These are phyloP conservation scores for Paxillus rubicundulus DNA, from an alignment of 768 basidiomycete species.

Conservation along the genomic window DNA sequence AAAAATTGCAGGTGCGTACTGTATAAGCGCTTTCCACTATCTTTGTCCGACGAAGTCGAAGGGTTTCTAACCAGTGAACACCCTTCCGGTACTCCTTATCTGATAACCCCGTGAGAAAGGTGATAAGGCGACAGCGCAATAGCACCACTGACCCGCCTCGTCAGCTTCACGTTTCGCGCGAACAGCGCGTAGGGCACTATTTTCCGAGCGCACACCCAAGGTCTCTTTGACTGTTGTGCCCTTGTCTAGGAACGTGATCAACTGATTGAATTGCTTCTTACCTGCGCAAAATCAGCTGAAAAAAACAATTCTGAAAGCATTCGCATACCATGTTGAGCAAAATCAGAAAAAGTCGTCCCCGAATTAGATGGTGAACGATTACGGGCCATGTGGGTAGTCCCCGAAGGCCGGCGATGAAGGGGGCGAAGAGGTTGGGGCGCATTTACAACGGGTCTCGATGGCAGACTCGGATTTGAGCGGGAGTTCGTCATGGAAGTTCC, in stretches of 20 bases:
- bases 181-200: conserved; percentile 67
- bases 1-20: conserved; percentile 37
- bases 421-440: conserved; percentile 74
- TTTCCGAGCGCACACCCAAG: conserved; percentile 55
- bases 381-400: conserved; percentile 48
- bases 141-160: conserved; percentile 67
- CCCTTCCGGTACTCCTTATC: conserved; percentile 90
- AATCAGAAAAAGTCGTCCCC: conserved; percentile 78
- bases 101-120: conserved; percentile 25
- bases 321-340: conserved; percentile 71
- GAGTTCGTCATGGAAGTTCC: conserved; percentile 34
- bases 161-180: conserved; percentile 88
- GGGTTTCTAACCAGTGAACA: conserved; percentile 90
- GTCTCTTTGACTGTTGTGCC: conserved; percentile 62
- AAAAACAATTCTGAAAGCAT: not conserved
- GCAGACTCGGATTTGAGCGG: conserved; percentile 45
- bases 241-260: conserved; percentile 85
- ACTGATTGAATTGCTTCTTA: conserved; percentile 82
- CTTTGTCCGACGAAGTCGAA: conserved; percentile 78
- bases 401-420: conserved; percentile 71
- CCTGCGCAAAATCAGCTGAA: conserved; percentile 39
- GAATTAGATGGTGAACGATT: conserved; percentile 82
- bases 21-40: conserved; percentile 80
- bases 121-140: not conserved
- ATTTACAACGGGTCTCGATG: conserved; percentile 55